A percentile compares a stretch with the other conserved stretches of the same genome.
These are phyloP conservation scores for Toxoplasma gondii DNA, from an alignment of 169 alveolate genomes.

Conservation along the genomic window DNA sequence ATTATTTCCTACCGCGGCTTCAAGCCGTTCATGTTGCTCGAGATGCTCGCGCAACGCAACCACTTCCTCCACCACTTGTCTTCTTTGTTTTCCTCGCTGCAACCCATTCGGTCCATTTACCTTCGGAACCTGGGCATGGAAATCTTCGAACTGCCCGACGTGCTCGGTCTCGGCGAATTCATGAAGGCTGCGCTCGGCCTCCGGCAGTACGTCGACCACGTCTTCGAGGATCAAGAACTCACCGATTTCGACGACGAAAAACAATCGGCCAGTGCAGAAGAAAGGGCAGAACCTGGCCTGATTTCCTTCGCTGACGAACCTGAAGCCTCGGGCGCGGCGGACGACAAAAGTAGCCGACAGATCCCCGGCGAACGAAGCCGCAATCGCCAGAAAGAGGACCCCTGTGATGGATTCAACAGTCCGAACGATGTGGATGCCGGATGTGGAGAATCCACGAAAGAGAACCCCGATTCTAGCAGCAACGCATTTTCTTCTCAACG, in stretches of 20 bases:
- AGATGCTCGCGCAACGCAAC: conserved; percentile 63
- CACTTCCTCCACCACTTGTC: conserved; percentile 64
- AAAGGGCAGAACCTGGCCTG: background rate
- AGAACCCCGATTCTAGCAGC: background rate
- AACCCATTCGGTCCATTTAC: conserved; percentile 69
- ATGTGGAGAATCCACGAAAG: background rate
- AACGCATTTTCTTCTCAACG: background rate
- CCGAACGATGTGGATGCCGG: background rate
- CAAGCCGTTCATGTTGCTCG: conserved; percentile 70
- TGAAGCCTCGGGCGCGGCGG: background rate
- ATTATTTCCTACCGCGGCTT: conserved; percentile 67
- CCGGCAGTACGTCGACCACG: conserved; percentile 63
- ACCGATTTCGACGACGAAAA: conserved; percentile 53
- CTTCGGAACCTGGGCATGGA: conserved; percentile 74
- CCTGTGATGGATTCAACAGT: background rate
- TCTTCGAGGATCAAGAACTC: conserved; percentile 65
- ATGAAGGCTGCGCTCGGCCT: conserved; percentile 54
- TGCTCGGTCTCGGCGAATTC: conserved; percentile 67
- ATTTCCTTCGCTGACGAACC: background rate
- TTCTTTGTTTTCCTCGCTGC: conserved; percentile 57
- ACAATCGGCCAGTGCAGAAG: conserved; percentile 4
- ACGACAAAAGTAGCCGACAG: background rate
- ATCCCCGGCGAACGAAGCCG: no score
- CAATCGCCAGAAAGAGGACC: no score
- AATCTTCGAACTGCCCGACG: conserved; percentile 70